Evolutionary conservation across 345 rosid species (phyloP).

Genomic region (Rubroshorea leprosula): DNA sequence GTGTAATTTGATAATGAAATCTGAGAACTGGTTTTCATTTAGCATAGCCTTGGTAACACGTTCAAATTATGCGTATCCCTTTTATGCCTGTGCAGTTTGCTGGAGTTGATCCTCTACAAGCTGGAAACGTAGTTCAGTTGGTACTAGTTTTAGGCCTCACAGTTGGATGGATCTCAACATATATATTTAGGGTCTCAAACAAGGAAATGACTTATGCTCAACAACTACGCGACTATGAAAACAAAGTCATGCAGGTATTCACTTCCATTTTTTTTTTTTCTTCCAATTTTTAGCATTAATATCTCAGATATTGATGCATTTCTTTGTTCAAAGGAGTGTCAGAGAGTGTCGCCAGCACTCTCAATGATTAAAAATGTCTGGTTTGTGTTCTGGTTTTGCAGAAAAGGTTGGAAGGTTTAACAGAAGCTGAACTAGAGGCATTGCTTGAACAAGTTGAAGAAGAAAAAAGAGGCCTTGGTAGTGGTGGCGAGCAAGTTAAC

Average conservation of each 20-base stretch:
- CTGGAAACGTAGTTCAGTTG: conserved; percentile 86
- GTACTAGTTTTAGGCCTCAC: conserved; percentile 81
- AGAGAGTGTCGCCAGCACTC: too few relatives aligned
- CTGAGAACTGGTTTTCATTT: background rate
- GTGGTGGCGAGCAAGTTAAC: conserved; percentile 42
- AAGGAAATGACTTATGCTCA: conserved; percentile 98
- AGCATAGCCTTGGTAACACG: background rate
- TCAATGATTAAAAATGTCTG: too few relatives aligned
- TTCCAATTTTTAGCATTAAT: too few relatives aligned
- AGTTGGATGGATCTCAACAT: conserved; percentile 89
- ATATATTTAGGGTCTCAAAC: conserved; percentile 86
- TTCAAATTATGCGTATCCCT: background rate
- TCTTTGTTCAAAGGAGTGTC: too few relatives aligned
- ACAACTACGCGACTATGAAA: conserved; percentile 87
- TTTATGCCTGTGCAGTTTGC: conserved; percentile 40
- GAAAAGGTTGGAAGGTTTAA: conserved; percentile 85
- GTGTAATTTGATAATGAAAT: too few relatives aligned
- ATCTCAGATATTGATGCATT: too few relatives aligned
- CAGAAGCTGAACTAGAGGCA: conserved; percentile 80
- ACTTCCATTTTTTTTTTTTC: background rate
- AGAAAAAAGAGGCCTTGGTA: conserved; percentile 57
- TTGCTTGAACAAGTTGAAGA: conserved; percentile 93
- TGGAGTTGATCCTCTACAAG: conserved; percentile 85
- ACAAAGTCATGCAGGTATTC: conserved; percentile 86
- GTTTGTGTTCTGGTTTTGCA: conserved; percentile 20